phyloP scores from a whole-genome alignment of 306 rosid species.

The Comarum palustre region DNA sequence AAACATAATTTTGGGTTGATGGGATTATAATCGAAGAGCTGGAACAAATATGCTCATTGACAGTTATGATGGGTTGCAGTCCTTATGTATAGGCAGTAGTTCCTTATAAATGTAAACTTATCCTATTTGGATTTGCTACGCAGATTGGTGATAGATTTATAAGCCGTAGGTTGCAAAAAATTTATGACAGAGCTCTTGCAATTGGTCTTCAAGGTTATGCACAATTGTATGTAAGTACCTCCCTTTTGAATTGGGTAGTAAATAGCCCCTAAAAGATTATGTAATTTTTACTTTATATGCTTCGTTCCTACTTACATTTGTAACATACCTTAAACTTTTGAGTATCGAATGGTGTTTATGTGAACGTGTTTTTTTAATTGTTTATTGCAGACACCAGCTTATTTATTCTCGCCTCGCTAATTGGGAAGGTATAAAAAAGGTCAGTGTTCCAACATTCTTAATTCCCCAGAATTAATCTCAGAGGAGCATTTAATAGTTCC shows the following conservation, averaged over 20 bases:
- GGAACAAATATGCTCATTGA: not conserved
- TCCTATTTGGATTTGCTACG: conserved; percentile 26
- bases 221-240: conserved; percentile 55
- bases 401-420: conserved; percentile 76
- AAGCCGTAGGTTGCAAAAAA: conserved; percentile 71
- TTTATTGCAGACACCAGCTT: conserved; percentile 80
- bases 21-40: not conserved
- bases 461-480: not conserved
- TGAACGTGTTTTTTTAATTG: conserved; percentile 23
- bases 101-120: conserved; percentile 17
- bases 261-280: conserved; percentile 8
- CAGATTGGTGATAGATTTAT: conserved; percentile 95
- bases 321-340: not conserved
- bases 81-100: not conserved
- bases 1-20: not conserved
- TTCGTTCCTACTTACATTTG: not conserved
- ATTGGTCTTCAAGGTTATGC: conserved; percentile 89
- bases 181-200: conserved; percentile 86
- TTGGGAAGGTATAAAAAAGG: conserved; percentile 93
- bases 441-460: conserved; percentile 19
- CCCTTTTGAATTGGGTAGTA: conserved; percentile 26
- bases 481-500: not conserved
- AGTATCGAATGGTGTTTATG: not conserved
- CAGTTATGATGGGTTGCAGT: conserved; percentile 7
- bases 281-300: not conserved